Evolutionary conservation across 192 early-diverging fungal genomes (phyloP).

Genomic region (Dissophora ornata): DNA sequence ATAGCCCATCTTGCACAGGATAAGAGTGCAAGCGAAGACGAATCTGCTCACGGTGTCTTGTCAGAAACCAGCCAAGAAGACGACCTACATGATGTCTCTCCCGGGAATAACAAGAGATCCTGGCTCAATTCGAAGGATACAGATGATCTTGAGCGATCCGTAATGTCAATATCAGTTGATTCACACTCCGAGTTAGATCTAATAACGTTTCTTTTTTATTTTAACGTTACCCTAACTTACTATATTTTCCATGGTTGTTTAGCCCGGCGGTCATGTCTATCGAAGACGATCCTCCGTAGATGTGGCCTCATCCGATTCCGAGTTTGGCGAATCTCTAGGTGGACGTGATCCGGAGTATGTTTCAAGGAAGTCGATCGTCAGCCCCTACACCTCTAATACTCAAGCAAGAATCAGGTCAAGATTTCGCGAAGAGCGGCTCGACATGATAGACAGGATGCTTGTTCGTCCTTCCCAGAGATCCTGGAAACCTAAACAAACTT

Average conservation of each 20-base stretch:
- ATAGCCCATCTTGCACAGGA: constrained; percentile 34
- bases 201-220: background rate
- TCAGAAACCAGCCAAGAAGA: no score
- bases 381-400: no score
- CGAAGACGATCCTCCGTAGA: background rate
- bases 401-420: no score
- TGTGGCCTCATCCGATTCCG: background rate
- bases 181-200: background rate
- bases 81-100: background rate
- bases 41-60: background rate
- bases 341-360: no score
- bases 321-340: no score
- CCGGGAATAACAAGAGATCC: background rate
- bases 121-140: constrained; percentile 1
- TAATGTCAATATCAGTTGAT: no score
- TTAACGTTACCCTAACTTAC: no score
- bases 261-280: background rate
- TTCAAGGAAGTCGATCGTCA: no score
- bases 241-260: no score
- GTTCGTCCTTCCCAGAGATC: constrained; percentile 8
- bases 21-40: constrained; percentile 16
- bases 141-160: no score
- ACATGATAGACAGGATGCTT: constrained; percentile 43
- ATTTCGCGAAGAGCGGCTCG: constrained; percentile 6
- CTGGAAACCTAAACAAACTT: background rate